These are phyloP conservation scores for Nidula microcarpa DNA, from an alignment of 768 basidiomycete species.

Conservation along the genomic window DNA sequence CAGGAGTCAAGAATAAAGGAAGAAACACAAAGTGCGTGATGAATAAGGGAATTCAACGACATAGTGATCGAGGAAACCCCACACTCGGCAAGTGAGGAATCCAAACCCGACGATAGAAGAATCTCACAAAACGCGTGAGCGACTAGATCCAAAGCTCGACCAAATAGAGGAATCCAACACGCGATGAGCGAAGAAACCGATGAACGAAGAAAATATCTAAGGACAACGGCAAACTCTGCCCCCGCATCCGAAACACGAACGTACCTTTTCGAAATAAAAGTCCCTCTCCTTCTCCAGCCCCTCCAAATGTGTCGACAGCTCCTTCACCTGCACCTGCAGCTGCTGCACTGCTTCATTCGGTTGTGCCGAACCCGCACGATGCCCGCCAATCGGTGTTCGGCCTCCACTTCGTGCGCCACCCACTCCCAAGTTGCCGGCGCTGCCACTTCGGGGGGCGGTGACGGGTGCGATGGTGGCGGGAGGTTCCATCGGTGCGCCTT, in stretches of 20 bases:
- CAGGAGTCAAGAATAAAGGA: too few species aligned
- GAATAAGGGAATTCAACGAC: too few species aligned
- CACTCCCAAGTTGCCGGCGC: slow-evolving; percentile 19
- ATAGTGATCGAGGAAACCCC: too few species aligned
- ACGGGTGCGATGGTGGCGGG: slow-evolving; percentile 80
- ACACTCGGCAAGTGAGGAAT: too few species aligned
- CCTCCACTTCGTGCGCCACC: slow-evolving; percentile 50
- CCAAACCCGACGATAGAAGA: too few species aligned
- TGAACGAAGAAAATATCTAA: too few species aligned
- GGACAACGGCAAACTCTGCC: not conserved
- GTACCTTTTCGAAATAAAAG: slow-evolving; percentile 97
- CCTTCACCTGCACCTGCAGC: slow-evolving; percentile 75
- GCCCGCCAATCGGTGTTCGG: slow-evolving; percentile 69
- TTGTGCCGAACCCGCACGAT: slow-evolving; percentile 62
- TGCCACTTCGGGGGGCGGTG: slow-evolving; percentile 32
- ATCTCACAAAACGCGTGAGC: too few species aligned
- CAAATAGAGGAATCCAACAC: too few species aligned
- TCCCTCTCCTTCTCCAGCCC: slow-evolving; percentile 96
- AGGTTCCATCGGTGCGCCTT: slow-evolving; percentile 70
- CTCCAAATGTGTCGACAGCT: slow-evolving; percentile 79
- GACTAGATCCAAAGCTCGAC: too few species aligned
- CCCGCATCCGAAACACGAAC: slow-evolving; percentile 8
- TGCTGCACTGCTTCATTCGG: slow-evolving; percentile 64
- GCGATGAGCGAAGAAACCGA: too few species aligned
- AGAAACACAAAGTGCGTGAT: too few species aligned